Evolutionary conservation across 768 basidiomycete species (phyloP).

Genomic region (Sistotremastrum suecicum): DNA sequence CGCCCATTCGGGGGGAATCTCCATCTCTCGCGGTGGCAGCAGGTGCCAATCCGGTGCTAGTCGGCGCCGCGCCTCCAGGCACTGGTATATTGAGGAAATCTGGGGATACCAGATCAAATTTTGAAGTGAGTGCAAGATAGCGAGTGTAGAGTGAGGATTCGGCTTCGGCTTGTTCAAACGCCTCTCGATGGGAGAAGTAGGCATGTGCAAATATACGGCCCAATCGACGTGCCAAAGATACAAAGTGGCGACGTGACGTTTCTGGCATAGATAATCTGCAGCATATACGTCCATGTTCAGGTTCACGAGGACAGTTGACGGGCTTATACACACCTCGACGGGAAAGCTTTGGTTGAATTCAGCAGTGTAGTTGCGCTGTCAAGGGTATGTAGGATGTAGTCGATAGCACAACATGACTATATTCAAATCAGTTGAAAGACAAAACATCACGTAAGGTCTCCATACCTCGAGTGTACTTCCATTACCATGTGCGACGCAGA

Average conservation of each 20-base stretch:
- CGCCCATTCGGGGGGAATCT: conserved; percentile 23
- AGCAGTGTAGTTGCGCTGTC: conserved; percentile 88
- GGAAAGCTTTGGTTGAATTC: conserved; percentile 84
- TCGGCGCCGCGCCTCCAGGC: not conserved
- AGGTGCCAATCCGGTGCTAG: too few relatives aligned
- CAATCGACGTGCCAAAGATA: conserved; percentile 78
- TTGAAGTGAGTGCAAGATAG: conserved; percentile 69
- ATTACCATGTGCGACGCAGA: conserved; percentile 90
- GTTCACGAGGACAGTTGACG: conserved; percentile 2
- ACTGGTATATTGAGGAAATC: conserved; percentile 77
- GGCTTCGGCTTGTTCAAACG: conserved; percentile 80
- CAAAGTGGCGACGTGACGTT: conserved; percentile 76
- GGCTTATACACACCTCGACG: conserved; percentile 51
- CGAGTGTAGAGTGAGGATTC: conserved; percentile 85
- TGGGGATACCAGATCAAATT: conserved; percentile 67
- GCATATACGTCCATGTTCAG: conserved; percentile 1
- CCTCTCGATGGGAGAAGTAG: conserved; percentile 88
- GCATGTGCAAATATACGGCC: conserved; percentile 95
- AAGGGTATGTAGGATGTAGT: conserved; percentile 86
- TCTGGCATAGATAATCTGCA: conserved; percentile 65
- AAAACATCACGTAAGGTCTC: not conserved
- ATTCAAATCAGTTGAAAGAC: not conserved
- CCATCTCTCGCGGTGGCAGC: too few relatives aligned
- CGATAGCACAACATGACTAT: conserved; percentile 92
- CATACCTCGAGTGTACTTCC: conserved; percentile 76